A percentile compares a stretch with the other conserved stretches of the same genome.
Evolutionary conservation across 352 stramenopile species (phyloP).

Genomic region (Phytopythium ostracodes): DNA sequence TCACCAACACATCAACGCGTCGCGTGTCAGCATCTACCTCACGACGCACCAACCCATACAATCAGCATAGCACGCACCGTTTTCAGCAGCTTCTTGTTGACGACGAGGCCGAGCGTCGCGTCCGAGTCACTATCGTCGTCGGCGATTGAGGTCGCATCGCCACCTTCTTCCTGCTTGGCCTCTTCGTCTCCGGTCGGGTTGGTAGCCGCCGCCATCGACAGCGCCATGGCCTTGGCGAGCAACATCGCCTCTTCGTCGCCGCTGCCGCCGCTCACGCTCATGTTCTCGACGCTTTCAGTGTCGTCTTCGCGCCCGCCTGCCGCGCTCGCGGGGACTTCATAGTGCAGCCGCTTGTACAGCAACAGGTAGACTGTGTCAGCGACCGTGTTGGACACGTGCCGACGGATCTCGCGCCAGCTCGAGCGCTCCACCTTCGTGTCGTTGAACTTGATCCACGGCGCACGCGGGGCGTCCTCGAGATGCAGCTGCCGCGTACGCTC

Average conservation of each 20-base stretch:
- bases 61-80: slow-evolving; percentile 33
- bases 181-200: slow-evolving; percentile 33
- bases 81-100: slow-evolving; percentile 47
- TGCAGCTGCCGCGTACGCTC: slow-evolving; percentile 69
- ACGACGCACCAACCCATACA: too few species aligned
- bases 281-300: slow-evolving; percentile 6
- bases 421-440: slow-evolving; percentile 80
- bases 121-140: slow-evolving; percentile 11
- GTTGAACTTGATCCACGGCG: slow-evolving; percentile 91
- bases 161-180: slow-evolving; percentile 24
- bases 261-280: slow-evolving; percentile 6
- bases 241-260: slow-evolving; percentile 82
- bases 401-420: slow-evolving; percentile 81
- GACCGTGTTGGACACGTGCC: slow-evolving; percentile 67
- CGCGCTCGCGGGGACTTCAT: slow-evolving; percentile 20
- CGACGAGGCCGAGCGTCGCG: slow-evolving; percentile 10
- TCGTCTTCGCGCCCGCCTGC: slow-evolving; percentile 3
- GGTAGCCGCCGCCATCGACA: slow-evolving; percentile 81
- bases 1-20: background rate
- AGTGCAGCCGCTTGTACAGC: slow-evolving; percentile 85
- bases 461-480: slow-evolving; percentile 65
- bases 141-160: slow-evolving; percentile 6
- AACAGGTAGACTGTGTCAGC: slow-evolving; percentile 88
- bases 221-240: slow-evolving; percentile 82
- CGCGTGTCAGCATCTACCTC: background rate